These are phyloP conservation scores for Monascus purpureus DNA, from an alignment of 495 filamentous ascomycete genomes.

Conservation along the genomic window DNA sequence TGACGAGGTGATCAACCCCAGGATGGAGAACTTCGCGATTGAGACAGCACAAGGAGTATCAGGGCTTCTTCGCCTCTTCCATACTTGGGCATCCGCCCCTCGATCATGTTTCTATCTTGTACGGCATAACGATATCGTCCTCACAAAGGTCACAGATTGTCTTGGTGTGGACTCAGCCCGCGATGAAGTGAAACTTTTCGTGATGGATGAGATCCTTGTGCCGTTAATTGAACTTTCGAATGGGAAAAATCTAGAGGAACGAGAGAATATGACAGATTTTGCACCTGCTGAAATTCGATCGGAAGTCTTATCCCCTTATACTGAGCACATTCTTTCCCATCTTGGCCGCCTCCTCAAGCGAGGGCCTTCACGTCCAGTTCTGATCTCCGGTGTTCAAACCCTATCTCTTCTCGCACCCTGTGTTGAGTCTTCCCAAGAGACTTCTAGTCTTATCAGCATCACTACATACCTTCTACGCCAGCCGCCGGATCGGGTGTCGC, in stretches of 20 bases:
- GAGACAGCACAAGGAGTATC: slow-evolving; percentile 87
- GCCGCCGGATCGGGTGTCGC: slow-evolving; percentile 63
- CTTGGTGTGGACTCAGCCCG: slow-evolving; percentile 61
- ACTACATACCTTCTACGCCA: slow-evolving; percentile 71
- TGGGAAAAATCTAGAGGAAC: slow-evolving; percentile 27
- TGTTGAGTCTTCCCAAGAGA: slow-evolving; percentile 52
- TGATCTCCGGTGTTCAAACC: slow-evolving; percentile 64
- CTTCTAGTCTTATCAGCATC: slow-evolving; percentile 59
- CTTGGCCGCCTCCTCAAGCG: slow-evolving; percentile 57
- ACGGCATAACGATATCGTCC: slow-evolving; percentile 44
- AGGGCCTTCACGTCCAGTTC: slow-evolving; percentile 54
- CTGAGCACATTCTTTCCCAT: slow-evolving; percentile 51
- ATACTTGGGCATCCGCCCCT: slow-evolving; percentile 58
- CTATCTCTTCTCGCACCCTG: slow-evolving; percentile 63
- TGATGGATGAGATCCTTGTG: slow-evolving; percentile 54
- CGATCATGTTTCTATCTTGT: slow-evolving; percentile 55
- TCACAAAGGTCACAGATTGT: slow-evolving; percentile 57
- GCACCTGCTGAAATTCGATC: slow-evolving; percentile 36
- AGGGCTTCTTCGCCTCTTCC: slow-evolving; percentile 63
- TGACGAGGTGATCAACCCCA: slow-evolving; percentile 56
- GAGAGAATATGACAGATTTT: slow-evolving; percentile 39
- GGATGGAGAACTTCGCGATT: slow-evolving; percentile 63
- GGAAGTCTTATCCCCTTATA: slow-evolving; percentile 52
- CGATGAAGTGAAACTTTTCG: slow-evolving; percentile 76
- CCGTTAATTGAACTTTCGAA: slow-evolving; percentile 43